phyloP scores from a whole-genome alignment of 805 yeast genomes.

The Candida sanyiensis region DNA sequence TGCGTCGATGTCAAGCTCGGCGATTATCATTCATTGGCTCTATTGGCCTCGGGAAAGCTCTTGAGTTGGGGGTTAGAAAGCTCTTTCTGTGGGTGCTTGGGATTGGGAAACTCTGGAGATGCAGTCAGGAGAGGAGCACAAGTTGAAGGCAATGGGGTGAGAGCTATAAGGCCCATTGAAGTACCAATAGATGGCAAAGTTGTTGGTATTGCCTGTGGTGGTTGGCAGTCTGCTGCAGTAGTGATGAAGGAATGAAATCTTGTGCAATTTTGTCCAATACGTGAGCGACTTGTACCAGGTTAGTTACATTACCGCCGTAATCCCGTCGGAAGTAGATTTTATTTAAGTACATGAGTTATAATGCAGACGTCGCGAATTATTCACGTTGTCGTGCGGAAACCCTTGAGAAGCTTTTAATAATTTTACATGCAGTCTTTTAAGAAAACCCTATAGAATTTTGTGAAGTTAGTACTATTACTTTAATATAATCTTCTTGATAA shows the following conservation, averaged over 20 bases:
- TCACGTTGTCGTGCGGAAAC: too few relatives aligned
- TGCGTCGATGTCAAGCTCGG: conserved; percentile 60
- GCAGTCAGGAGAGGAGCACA: conserved; percentile 18
- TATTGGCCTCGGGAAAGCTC: conserved; percentile 51
- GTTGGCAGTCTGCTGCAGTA: conserved; percentile 77
- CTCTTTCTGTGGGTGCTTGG: conserved; percentile 61
- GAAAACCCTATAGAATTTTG: too few relatives aligned
- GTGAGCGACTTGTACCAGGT: too few relatives aligned
- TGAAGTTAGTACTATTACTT: too few relatives aligned
- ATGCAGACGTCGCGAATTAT: too few relatives aligned
- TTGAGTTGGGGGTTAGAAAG: conserved; percentile 68
- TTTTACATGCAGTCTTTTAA: too few relatives aligned
- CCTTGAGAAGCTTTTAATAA: too few relatives aligned
- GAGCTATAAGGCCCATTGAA: conserved; percentile 39
- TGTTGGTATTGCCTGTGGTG: conserved; percentile 53
- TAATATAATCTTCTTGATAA: too few relatives aligned
- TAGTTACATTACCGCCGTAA: too few relatives aligned
- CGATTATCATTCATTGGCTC: conserved; percentile 64
- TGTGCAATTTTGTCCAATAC: too few relatives aligned
- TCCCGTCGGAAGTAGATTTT: too few relatives aligned
- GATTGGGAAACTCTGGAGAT: conserved; percentile 41
- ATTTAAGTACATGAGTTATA: too few relatives aligned
- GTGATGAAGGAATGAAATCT: conserved; percentile 24
- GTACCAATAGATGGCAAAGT: conserved; percentile 28
- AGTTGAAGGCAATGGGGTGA: conserved; percentile 23